Evolutionary conservation across 345 rosid species (phyloP).

Genomic region (Xanthoceras sorbifolium): DNA sequence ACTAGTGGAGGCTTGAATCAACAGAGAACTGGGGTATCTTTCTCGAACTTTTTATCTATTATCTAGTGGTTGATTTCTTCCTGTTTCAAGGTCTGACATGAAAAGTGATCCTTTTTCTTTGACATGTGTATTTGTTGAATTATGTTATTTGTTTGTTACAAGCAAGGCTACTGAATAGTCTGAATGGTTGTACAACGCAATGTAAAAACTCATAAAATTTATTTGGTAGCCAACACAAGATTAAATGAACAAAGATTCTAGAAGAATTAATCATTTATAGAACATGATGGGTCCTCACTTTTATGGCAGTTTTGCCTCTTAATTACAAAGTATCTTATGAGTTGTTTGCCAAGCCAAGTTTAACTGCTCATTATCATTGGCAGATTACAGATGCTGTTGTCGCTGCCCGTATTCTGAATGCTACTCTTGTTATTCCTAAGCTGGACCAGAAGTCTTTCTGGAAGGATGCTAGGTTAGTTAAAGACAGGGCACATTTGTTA

Average conservation of each 20-base stretch:
- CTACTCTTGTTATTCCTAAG: conserved; percentile 95
- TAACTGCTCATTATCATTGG: conserved; percentile 15
- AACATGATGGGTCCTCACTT: background rate
- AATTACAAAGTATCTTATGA: background rate
- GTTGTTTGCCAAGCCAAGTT: conserved; percentile 18
- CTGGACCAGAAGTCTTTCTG: conserved; percentile 96
- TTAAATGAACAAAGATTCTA: background rate
- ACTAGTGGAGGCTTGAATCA: conserved; percentile 97
- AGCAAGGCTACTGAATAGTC: too few species aligned
- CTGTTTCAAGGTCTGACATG: background rate
- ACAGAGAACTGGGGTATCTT: conserved; percentile 88
- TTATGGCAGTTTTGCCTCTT: conserved; percentile 1
- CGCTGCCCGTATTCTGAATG: conserved; percentile 94
- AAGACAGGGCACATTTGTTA: background rate
- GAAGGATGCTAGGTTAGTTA: conserved; percentile 90
- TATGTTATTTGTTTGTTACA: background rate
- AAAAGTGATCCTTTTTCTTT: too few species aligned
- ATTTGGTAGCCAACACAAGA: background rate
- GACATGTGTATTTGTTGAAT: background rate
- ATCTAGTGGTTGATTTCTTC: background rate
- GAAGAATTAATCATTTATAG: background rate
- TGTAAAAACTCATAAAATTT: background rate
- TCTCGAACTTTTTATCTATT: conserved; percentile 3
- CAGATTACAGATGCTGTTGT: conserved; percentile 99
- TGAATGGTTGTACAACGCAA: background rate